A percentile compares a stretch with the other conserved stretches of the same genome.
Evolutionary conservation across 2,329 filamentous ascomycete species (phyloP).

Genomic region (Aspergillus flavus): DNA sequence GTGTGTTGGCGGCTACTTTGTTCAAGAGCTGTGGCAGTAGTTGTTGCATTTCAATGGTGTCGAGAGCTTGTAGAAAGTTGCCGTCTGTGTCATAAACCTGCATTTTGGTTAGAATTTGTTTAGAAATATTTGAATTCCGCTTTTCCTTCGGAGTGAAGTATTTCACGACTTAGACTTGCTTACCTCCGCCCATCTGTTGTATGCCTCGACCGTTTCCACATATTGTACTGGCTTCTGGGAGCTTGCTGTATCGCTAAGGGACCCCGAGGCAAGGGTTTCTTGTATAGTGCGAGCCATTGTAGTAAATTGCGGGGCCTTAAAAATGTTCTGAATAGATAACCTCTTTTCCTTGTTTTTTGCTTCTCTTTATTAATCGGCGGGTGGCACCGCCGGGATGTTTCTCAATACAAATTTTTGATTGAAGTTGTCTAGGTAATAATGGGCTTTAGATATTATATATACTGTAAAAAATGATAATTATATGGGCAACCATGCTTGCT

Average conservation of each 20-base stretch:
- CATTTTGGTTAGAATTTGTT: not conserved
- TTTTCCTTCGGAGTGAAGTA: not conserved
- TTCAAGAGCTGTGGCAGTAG: constrained; percentile 55
- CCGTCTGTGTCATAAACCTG: constrained; percentile 66
- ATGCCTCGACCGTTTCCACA: constrained; percentile 40
- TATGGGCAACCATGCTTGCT: not conserved
- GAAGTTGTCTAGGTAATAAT: not conserved
- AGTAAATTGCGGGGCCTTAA: not conserved
- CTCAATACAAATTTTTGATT: not conserved
- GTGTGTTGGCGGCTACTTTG: constrained; percentile 19
- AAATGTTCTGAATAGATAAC: too few species aligned
- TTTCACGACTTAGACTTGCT: not conserved
- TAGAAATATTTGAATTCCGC: not conserved
- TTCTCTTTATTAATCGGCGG: not conserved
- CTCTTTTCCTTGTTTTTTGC: not conserved
- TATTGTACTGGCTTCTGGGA: constrained; percentile 26
- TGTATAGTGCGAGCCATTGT: constrained; percentile 26
- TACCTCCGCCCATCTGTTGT: constrained; percentile 43
- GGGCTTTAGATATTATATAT: not conserved
- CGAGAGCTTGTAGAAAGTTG: constrained; percentile 67
- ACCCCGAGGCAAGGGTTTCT: constrained; percentile 16
- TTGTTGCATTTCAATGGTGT: constrained; percentile 57
- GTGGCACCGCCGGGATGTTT: not conserved
- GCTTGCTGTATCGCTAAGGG: not conserved
- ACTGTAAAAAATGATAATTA: not conserved